Evolutionary conservation across 169 alveolate genomes (phyloP).

Genomic region (Babesia divergens): DNA sequence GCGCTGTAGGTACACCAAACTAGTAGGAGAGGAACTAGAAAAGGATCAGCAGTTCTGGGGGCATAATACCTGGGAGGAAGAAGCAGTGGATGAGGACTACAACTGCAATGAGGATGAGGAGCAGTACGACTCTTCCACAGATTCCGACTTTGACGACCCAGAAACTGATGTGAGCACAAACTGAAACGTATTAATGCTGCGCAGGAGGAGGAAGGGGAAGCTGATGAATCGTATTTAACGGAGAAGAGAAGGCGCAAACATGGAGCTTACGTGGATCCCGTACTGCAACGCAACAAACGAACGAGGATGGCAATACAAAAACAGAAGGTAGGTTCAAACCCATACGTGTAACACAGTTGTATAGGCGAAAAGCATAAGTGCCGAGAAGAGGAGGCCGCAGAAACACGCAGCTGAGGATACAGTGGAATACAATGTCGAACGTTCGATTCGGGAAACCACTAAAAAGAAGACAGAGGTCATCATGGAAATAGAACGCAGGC

Average conservation of each 20-base stretch:
- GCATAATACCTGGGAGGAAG: constrained; percentile 84
- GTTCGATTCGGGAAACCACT: constrained; percentile 55
- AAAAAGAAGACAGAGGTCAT: constrained; percentile 56
- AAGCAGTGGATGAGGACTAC: constrained; percentile 81
- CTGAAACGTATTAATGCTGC: neutral
- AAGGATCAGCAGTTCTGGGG: constrained; percentile 83
- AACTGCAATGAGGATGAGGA: constrained; percentile 84
- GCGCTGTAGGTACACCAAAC: constrained; percentile 55
- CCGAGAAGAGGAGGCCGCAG: neutral
- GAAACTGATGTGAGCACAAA: constrained; percentile 41
- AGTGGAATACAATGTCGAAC: neutral
- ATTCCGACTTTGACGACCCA: constrained; percentile 80
- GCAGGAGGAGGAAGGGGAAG: constrained; percentile 50
- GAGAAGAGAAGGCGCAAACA: constrained; percentile 32
- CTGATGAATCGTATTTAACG: constrained; percentile 48
- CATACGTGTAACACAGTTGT: neutral
- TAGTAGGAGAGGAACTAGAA: constrained; percentile 81
- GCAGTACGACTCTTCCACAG: constrained; percentile 76
- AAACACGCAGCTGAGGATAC: neutral
- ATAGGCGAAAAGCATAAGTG: neutral
- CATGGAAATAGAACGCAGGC: constrained; percentile 19
- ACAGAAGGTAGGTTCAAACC: constrained; percentile 21
- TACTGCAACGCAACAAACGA: constrained; percentile 32
- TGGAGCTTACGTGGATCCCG: constrained; percentile 66
- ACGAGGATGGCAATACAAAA: constrained; percentile 11